These are phyloP conservation scores for Tolypocladium paradoxum DNA, from an alignment of 2,329 filamentous ascomycete species.

Conservation along the genomic window DNA sequence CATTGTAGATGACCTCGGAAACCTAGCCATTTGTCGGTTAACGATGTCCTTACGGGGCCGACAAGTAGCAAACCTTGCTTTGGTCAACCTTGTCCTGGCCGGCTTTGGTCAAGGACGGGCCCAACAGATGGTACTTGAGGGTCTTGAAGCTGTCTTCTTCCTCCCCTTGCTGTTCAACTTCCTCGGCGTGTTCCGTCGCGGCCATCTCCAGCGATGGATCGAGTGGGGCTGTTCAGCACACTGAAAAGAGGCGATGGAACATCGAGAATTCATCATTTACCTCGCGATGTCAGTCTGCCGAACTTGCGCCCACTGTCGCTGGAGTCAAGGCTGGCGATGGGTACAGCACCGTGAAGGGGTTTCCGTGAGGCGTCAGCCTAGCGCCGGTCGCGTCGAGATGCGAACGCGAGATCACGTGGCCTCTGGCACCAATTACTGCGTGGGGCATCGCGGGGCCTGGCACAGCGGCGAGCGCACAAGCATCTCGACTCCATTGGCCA, in stretches of 20 bases:
- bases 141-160: slow-evolving; percentile 36
- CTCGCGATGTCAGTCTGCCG: background rate
- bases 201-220: slow-evolving; percentile 1
- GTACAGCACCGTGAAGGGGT: too few relatives aligned
- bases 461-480: too few relatives aligned
- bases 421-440: background rate
- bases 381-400: background rate
- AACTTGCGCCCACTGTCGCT: background rate
- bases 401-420: slow-evolving; percentile 5
- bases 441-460: too few relatives aligned
- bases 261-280: background rate
- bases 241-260: background rate
- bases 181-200: background rate
- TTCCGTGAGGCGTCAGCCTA: background rate
- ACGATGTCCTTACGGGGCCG: background rate
- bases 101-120: slow-evolving; percentile 85
- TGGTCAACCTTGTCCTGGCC: slow-evolving; percentile 93
- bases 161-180: slow-evolving; percentile 2
- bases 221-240: background rate
- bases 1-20: slow-evolving; percentile 93
- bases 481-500: background rate
- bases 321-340: background rate
- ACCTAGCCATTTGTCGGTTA: slow-evolving; percentile 40
- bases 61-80: slow-evolving; percentile 45
- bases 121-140: slow-evolving; percentile 81